phyloP scores from a whole-genome alignment of 371 early-diverging fungal genomes.

The Mucor plumbeus region DNA sequence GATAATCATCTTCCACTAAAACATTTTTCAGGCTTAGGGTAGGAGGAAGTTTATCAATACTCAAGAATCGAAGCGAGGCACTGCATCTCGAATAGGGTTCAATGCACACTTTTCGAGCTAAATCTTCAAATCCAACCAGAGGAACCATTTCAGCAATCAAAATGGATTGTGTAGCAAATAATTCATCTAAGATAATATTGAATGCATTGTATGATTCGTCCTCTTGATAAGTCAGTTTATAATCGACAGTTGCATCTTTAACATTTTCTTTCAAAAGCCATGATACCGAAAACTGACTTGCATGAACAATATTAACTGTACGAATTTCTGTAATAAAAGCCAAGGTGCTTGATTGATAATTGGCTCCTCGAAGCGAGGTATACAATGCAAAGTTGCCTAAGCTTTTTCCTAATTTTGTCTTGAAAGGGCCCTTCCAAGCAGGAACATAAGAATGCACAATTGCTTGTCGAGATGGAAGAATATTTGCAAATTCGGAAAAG shows the following conservation, averaged over 20 bases:
- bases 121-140: neutral
- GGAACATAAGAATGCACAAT: neutral
- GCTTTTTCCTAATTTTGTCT: slow-evolving; percentile 2
- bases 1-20: neutral
- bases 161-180: slow-evolving; percentile 2
- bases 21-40: neutral
- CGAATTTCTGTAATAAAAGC: slow-evolving; percentile 16
- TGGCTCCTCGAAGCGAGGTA: neutral
- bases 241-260: neutral
- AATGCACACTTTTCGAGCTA: slow-evolving; percentile 5
- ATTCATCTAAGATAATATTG: slow-evolving; percentile 2
- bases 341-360: neutral
- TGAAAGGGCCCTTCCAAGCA: slow-evolving; percentile 26
- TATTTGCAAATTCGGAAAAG: slow-evolving; percentile 16
- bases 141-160: slow-evolving; percentile 23
- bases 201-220: neutral
- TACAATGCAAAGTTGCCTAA: slow-evolving; percentile 12
- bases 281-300: slow-evolving; percentile 15
- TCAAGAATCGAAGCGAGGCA: slow-evolving; percentile 21
- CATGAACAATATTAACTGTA: neutral
- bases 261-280: slow-evolving; percentile 5
- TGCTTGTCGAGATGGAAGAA: neutral
- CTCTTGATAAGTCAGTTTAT: neutral
- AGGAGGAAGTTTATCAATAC: slow-evolving; percentile 5
- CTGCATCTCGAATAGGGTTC: slow-evolving; percentile 12